Conservation (phyloP, 1,284 basidiomycete species). For the Moniliella sp. region DNA sequence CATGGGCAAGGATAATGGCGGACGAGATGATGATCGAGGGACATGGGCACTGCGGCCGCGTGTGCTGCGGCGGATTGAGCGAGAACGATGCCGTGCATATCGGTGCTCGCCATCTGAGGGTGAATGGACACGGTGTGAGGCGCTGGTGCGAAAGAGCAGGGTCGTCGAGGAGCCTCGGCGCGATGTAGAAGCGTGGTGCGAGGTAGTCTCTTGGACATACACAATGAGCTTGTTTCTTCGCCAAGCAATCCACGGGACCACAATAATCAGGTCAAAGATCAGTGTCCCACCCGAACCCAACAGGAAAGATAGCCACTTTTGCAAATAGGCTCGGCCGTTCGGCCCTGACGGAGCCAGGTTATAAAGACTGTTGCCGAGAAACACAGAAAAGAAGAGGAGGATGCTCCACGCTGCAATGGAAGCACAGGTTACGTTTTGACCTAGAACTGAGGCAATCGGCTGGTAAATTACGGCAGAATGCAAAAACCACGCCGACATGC, state of each 20-base stretch:
- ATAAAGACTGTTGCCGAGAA: conserved; percentile 23
- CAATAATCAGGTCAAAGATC: conserved; percentile 27
- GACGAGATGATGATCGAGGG: no score
- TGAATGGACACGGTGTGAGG: no score
- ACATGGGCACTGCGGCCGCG: no score
- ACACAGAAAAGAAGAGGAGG: conserved; percentile 26
- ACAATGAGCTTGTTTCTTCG: neutral
- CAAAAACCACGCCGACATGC: conserved; percentile 26
- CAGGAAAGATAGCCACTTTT: conserved; percentile 24
- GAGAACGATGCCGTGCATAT: no score
- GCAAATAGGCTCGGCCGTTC: conserved; percentile 7
- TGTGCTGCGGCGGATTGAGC: no score
- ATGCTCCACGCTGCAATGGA: conserved; percentile 24
- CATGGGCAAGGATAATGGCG: no score
- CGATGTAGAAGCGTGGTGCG: no score
- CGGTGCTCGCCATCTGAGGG: no score
- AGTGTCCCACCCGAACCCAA: conserved; percentile 24
- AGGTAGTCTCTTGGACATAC: no score
- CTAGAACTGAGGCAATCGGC: conserved; percentile 32
- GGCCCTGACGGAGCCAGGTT: conserved; percentile 12
- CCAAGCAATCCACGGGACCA: conserved; percentile 12
- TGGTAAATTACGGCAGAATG: conserved; percentile 29
- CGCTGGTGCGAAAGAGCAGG: no score
- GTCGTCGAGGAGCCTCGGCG: no score
- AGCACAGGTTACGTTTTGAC: conserved; percentile 20